Percentiles rank a stretch among this genome's conserved stretches.
Conservation (phyloP, 441 rosid genomes). For the Erysimum pusillum region DNA sequence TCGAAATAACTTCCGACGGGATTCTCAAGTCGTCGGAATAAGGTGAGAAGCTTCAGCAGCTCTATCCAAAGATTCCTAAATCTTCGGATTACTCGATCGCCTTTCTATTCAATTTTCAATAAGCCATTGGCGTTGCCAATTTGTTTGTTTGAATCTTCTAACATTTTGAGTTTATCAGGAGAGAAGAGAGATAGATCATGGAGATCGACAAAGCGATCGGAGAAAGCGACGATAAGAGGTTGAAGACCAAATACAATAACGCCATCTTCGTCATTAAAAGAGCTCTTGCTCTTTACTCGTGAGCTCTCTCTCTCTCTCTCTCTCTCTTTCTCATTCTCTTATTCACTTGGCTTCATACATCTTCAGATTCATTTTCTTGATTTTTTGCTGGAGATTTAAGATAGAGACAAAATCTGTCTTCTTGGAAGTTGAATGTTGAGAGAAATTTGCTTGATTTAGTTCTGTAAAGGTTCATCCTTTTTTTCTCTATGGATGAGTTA, state of each 20-base stretch:
- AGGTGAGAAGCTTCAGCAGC: conserved; percentile 18
- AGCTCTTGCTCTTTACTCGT: conserved; percentile 96
- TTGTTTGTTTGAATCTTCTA: too few relatives aligned
- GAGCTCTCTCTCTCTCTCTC: conserved; percentile 47
- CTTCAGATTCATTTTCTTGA: conserved; percentile 39
- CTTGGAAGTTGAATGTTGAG: conserved; percentile 2
- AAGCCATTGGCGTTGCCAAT: too few relatives aligned
- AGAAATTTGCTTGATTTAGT: conserved; percentile 10
- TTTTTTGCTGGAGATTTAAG: conserved; percentile 9
- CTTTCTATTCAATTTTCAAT: too few relatives aligned
- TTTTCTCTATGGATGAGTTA: conserved; percentile 14
- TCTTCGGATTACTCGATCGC: neutral
- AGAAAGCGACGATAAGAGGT: conserved; percentile 87
- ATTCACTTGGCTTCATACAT: conserved; percentile 30
- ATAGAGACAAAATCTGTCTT: neutral
- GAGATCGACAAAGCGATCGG: conserved; percentile 91
- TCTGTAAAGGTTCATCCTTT: neutral
- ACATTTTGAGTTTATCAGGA: conserved; percentile 22
- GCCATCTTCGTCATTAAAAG: conserved; percentile 90
- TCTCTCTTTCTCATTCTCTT: neutral
- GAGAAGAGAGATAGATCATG: conserved; percentile 55
- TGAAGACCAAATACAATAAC: conserved; percentile 90
- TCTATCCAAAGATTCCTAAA: neutral
- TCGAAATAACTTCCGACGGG: conserved; percentile 26
- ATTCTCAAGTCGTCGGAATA: conserved; percentile 33